Percentiles rank a stretch among this genome's conserved stretches.
phyloP scores from a whole-genome alignment of 140 eudicot species.

The Bidens hawaiensis region DNA sequence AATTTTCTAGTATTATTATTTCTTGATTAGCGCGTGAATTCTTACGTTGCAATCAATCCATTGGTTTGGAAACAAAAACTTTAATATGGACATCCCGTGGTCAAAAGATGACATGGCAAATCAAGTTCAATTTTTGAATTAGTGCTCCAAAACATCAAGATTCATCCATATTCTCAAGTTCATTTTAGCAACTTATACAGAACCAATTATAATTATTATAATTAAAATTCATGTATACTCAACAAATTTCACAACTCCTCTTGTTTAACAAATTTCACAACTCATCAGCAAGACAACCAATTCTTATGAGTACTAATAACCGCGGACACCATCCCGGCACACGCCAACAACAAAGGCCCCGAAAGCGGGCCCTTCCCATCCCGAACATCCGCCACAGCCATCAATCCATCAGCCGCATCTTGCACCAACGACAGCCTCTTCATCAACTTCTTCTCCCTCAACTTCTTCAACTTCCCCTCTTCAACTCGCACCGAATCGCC shows the following conservation, averaged over 20 bases:
- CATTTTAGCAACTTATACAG: neutral
- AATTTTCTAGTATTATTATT: too few species aligned
- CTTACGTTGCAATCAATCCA: too few species aligned
- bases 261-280: too few species aligned
- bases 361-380: slow-evolving; percentile 65
- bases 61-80: neutral
- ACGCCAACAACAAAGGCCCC: slow-evolving; percentile 59
- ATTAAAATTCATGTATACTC: neutral
- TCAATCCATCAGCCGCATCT: slow-evolving; percentile 85
- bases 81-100: neutral
- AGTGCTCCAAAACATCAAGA: neutral
- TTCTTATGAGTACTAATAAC: slow-evolving; percentile 90
- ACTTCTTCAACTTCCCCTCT: slow-evolving; percentile 38
- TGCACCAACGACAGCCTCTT: slow-evolving; percentile 75
- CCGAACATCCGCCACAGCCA: slow-evolving; percentile 85
- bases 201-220: neutral
- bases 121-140: too few species aligned
- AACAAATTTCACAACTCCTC: neutral
- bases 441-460: slow-evolving; percentile 70
- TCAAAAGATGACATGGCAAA: neutral
- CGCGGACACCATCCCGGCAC: slow-evolving; percentile 85
- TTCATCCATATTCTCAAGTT: neutral
- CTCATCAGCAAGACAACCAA: slow-evolving; percentile 83
- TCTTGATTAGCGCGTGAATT: too few species aligned
- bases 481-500: slow-evolving; percentile 37